Percentiles rank a stretch among this genome's conserved stretches.
Evolutionary conservation across 2,329 filamentous ascomycete species (phyloP).

Genomic region (Hypoxylon sp.): DNA sequence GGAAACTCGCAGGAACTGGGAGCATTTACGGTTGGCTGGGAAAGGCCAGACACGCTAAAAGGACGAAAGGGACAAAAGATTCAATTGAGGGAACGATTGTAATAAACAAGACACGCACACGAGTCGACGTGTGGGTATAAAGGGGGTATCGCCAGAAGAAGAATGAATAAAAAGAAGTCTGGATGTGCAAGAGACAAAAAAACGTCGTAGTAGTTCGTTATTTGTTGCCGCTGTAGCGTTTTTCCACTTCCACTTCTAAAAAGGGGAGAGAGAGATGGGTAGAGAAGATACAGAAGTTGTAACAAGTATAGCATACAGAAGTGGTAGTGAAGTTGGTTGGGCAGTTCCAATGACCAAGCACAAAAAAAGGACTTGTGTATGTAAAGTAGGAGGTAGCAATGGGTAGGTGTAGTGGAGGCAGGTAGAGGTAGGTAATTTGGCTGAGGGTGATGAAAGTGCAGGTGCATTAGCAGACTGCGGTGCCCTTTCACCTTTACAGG

Average conservation of each 20-base stretch:
- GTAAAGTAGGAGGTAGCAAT: constrained; percentile 26
- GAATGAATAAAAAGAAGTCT: constrained; percentile 32
- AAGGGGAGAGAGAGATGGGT: constrained; percentile 13
- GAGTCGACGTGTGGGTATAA: constrained; percentile 52
- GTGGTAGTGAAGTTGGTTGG: constrained; percentile 16
- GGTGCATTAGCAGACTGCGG: constrained; percentile 36
- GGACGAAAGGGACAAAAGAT: constrained; percentile 43
- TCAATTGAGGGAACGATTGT: constrained; percentile 47
- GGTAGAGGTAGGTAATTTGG: constrained; percentile 30
- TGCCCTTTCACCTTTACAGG: constrained; percentile 5
- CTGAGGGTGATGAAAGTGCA: constrained; percentile 40
- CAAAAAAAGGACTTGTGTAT: constrained; percentile 22
- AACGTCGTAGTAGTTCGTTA: constrained; percentile 22
- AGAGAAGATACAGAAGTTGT: constrained; percentile 32
- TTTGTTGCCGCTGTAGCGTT: constrained; percentile 23
- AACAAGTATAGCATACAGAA: constrained; percentile 30
- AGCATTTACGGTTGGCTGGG: constrained; percentile 37
- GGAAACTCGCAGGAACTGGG: constrained; percentile 31
- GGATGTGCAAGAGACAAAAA: constrained; percentile 36
- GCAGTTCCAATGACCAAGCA: constrained; percentile 31
- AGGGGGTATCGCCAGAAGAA: constrained; percentile 51
- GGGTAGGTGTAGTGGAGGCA: constrained; percentile 19
- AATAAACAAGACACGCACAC: constrained; percentile 52
- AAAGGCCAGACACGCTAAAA: constrained; percentile 30
- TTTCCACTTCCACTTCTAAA: constrained; percentile 31